Percentiles rank a stretch among this genome's conserved stretches.
Evolutionary conservation across 768 basidiomycete genomes (phyloP).

Genomic region (Phylloporus sp.): DNA sequence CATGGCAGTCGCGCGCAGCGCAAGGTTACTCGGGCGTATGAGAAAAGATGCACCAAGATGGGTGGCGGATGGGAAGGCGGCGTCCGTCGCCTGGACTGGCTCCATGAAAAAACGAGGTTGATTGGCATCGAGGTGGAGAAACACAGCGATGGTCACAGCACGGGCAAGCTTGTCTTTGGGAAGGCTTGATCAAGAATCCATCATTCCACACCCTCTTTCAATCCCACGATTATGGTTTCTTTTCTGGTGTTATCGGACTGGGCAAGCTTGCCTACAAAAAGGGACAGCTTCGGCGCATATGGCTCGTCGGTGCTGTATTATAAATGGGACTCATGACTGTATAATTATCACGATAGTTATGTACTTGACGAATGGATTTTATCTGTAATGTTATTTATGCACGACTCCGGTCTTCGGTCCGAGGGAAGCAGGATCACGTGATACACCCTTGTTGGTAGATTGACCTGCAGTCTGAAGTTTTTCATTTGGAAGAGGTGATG

Average conservation of each 20-base stretch:
- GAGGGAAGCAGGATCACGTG: too few relatives aligned
- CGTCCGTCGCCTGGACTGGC: constrained; percentile 65
- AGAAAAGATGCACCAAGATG: constrained; percentile 57
- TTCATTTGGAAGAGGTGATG: too few relatives aligned
- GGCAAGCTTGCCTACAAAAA: background rate
- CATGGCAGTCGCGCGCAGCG: constrained; percentile 54
- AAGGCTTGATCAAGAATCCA: constrained; percentile 28
- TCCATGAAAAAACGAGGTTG: constrained; percentile 56
- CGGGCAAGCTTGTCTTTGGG: constrained; percentile 49
- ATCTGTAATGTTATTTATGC: constrained; percentile 22
- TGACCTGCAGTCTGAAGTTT: too few relatives aligned
- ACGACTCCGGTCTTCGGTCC: background rate
- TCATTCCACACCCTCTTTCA: constrained; percentile 1
- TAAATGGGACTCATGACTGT: constrained; percentile 18
- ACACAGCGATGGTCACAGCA: constrained; percentile 33
- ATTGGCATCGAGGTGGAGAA: constrained; percentile 61
- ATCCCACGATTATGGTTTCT: background rate
- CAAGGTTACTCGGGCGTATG: constrained; percentile 57
- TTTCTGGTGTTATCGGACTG: constrained; percentile 4
- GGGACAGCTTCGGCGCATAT: constrained; percentile 10
- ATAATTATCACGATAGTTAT: constrained; percentile 15
- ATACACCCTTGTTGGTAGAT: too few relatives aligned
- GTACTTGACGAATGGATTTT: constrained; percentile 15
- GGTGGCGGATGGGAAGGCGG: constrained; percentile 68
- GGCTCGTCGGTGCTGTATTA: constrained; percentile 6